Base-by-base conservation (phyloP, 352 stramenopile species). In the Globisporangium takayamanum region DNA sequence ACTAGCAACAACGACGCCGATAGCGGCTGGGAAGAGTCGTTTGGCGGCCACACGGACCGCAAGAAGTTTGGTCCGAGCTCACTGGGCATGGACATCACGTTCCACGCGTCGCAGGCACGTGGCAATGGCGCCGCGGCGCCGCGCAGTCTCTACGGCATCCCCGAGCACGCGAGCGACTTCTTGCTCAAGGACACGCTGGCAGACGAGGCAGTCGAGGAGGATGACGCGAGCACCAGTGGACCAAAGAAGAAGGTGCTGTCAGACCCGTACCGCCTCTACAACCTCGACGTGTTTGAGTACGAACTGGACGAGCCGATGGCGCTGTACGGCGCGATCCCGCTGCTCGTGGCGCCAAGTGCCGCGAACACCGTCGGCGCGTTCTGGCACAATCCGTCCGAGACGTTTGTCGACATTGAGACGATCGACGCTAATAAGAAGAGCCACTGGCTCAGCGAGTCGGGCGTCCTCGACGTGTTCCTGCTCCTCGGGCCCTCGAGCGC, bases 271-370 rank as follows among this genome's bases (percentile, higher is more conserved):
- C 88, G 97, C 8, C 80, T 99, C 52, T 99, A 99, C 78, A 99
- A 98, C 64, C 80, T 99, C 37, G 97, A 99, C 68, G 97, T 99
- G 20, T 99, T 99, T 68, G 97, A 99, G 79, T 99, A 99, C 74
- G 97, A 99, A 60, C 78, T 99, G 59, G 93, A 99, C 68, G 89
- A 97, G 33, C 92, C 96, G n/a, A 99, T 99, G 94, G 94, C 97
- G 46, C 75, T 99, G 37, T 99, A 99, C 76, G 97, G 97, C 20
- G 72, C 78, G 22, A 93, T 89, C 53, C 79, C 83, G 2, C 62
- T 92, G 65, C 65, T 92, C 0, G 76, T 92, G 41, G 80, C 80
- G 25, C 76, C 81, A 2, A 84, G 73, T 55, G 76, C 81, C 36
- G 50, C 74, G 22, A 84, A 74, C 49, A 98, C 95, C 0, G 87